Conservation (phyloP, 2,329 filamentous ascomycete species). For the Cordyceps fumosorosea region DNA sequence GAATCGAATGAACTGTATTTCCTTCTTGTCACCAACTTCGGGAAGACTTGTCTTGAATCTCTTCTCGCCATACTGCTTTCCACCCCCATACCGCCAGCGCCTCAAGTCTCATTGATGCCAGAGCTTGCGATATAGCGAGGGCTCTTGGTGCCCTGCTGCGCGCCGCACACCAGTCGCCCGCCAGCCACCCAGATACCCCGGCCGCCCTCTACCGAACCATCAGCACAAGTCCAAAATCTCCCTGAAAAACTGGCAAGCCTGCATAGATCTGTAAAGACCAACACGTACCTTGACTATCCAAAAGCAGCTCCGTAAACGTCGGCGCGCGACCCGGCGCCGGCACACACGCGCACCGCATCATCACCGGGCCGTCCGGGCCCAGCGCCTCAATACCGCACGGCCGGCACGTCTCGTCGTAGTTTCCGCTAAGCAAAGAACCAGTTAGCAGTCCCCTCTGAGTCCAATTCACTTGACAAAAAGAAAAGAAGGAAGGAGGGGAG, state of each 20-base stretch:
- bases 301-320: slow-evolving; percentile 15
- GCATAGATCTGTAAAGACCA: not conserved
- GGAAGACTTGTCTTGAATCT: not conserved
- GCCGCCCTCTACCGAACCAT: not conserved
- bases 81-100: not conserved
- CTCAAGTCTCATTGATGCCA: not conserved
- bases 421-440: slow-evolving; percentile 11
- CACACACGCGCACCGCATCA: slow-evolving; percentile 16
- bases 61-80: too few species aligned
- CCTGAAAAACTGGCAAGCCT: too few species aligned
- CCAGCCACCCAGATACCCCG: slow-evolving; percentile 7
- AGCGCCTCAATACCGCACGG: slow-evolving; percentile 17
- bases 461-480: too few species aligned
- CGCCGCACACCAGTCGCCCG: slow-evolving; percentile 19
- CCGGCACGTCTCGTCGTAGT: slow-evolving; percentile 19
- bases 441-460: too few species aligned
- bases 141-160: slow-evolving; percentile 16
- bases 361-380: not conserved
- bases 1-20: not conserved
- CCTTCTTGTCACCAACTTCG: not conserved
- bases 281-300: slow-evolving; percentile 15
- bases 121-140: not conserved
- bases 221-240: not conserved
- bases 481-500: too few species aligned
- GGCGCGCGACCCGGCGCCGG: not conserved